Evolutionary conservation across 129 eudicot genomes (phyloP), one percentile per base, ranked within the genome.

Genomic region (Centaurea solstitialis): DNA sequence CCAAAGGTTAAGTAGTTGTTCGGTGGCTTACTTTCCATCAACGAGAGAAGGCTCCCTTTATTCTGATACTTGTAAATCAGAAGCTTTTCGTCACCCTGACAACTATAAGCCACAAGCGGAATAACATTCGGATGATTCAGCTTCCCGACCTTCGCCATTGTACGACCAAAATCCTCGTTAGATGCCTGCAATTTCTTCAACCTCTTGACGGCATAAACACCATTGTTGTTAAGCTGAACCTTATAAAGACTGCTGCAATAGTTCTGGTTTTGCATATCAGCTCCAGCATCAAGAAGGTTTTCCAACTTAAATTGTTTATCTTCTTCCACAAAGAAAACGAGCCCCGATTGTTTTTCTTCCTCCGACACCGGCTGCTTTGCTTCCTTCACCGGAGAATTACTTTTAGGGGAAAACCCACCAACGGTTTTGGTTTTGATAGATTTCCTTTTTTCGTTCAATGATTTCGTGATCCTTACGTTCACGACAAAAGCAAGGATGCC

Each of bases 191-290:
- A 70, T 81, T 87, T 89, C 82, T 89, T 91, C 79, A 89, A 70
- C 62, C 96, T 81, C 84, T 91, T 91, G 24, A 91, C 91, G 1
- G 93, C 96, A 79, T 74, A 87, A 38, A 83, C 45, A 23, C 79
- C 83, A 73, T 70, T 39, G 85, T 76, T 79, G 69, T 85, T 87
- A 20, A 91, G 87, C 65, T 73, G 85, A 30, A 91, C 93, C 87
- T 76, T 88, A 80, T 91, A 91, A 67, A 91, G 91, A 81, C 96
- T 91, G 73, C 96, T 91, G 73, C 93, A 87, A 76, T 78, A 76
- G 45, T 88, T 86, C 28, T 89, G 93, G 39, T 68, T 87, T 73
- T 78, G 66, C 85, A 91, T 74, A 61, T 89, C 86, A 6, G 96
- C 91, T 26, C 89, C 84, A 2, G 93, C 90, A 65, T 87, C 93